Evolutionary conservation across 2,329 filamentous ascomycete genomes (phyloP).

Genomic region (Aspergillus awamori): DNA sequence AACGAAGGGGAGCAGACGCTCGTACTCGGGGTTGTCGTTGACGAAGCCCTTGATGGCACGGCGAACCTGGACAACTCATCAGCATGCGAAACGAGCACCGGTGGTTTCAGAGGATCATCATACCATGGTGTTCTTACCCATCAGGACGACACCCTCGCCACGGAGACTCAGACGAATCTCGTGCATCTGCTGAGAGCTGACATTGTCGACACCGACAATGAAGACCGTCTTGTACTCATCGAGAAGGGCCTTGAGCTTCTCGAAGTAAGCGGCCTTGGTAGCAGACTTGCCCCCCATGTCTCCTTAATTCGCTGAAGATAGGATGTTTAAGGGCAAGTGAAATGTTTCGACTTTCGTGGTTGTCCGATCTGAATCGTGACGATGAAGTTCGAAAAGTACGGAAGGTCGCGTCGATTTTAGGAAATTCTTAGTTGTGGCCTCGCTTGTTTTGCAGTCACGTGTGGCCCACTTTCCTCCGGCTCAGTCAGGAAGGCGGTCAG

Average conservation of each 20-base stretch:
- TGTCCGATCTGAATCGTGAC: conserved; percentile 31
- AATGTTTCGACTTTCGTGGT: conserved; percentile 29
- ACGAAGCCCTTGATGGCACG: conserved; percentile 97
- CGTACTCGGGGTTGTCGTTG: conserved; percentile 89
- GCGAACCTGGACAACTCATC: conserved; percentile 65
- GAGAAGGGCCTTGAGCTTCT: conserved; percentile 97
- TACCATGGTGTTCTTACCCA: conserved; percentile 99
- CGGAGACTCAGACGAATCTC: conserved; percentile 95
- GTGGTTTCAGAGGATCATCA: conserved; percentile 27
- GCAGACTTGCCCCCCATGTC: conserved; percentile 97
- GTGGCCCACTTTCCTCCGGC: conserved; percentile 16
- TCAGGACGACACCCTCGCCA: conserved; percentile 90
- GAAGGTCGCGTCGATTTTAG: conserved; percentile 24
- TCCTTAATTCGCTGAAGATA: conserved; percentile 89
- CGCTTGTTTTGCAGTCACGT: conserved; percentile 45
- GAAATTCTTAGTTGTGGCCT: conserved; percentile 39
- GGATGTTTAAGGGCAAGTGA: conserved; percentile 97
- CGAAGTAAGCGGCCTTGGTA: conserved; percentile 97
- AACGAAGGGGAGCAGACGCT: conserved; percentile 93
- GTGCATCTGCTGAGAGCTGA: conserved; percentile 99
- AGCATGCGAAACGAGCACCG: conserved; percentile 7
- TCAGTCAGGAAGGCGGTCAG: neutral
- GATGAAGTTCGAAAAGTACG: conserved; percentile 26
- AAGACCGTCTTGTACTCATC: conserved; percentile 97
- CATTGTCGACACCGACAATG: conserved; percentile 98